These are phyloP conservation scores for Leishmania turanica DNA, from an alignment of 208 protist species.

Conservation along the genomic window DNA sequence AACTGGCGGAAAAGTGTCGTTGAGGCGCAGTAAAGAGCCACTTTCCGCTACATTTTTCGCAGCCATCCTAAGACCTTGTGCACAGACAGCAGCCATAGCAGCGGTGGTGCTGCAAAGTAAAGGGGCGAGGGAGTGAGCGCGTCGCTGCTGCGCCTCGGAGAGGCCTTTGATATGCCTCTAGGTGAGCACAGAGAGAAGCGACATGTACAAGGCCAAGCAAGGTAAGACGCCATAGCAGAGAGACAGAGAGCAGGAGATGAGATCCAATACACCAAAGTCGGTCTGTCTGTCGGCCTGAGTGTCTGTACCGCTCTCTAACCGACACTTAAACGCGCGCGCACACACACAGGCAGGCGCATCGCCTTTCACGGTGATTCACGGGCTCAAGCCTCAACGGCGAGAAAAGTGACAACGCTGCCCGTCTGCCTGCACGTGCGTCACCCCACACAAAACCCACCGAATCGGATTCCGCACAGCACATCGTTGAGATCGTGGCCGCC, in stretches of 20 bases:
- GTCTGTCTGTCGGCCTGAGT: no score
- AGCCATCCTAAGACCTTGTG: not conserved
- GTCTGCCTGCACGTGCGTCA: not conserved
- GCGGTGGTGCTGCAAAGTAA: not conserved
- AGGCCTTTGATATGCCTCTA: not conserved
- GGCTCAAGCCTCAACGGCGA: not conserved
- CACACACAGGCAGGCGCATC: not conserved
- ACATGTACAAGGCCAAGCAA: not conserved
- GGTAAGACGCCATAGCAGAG: not conserved
- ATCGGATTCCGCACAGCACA: constrained; percentile 35
- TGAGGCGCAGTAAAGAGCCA: not conserved
- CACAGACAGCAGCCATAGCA: not conserved
- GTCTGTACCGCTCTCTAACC: no score
- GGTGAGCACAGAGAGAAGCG: no score
- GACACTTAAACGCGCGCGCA: not conserved
- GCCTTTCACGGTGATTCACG: not conserved
- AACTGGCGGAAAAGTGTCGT: not conserved
- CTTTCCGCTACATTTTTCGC: not conserved
- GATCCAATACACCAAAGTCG: not conserved
- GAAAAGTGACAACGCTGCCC: not conserved
- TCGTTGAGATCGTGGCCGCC: constrained; percentile 30
- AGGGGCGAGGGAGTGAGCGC: not conserved
- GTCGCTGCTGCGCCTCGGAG: not conserved
- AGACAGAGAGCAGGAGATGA: not conserved
- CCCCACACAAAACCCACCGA: constrained; percentile 27